These are phyloP conservation scores for Rhinocladiella similis DNA, from an alignment of 2,329 filamentous ascomycete genomes.

Conservation along the genomic window DNA sequence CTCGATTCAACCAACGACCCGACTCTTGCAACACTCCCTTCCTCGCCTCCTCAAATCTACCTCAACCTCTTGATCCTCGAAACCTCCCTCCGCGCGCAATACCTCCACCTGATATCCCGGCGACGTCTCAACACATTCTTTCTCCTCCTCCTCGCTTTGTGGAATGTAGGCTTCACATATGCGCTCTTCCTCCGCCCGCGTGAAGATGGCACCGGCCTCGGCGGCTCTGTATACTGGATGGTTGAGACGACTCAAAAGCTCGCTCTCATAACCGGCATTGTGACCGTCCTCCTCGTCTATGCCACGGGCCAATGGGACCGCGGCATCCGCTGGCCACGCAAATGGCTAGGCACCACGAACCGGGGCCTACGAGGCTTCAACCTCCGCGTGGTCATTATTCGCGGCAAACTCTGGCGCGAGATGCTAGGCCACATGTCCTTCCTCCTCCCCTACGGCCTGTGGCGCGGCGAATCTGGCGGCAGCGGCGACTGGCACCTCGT, in stretches of 20 bases:
- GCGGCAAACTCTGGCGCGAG: constrained; percentile 80
- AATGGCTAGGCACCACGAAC: constrained; percentile 88
- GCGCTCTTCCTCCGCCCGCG: constrained; percentile 92
- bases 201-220: constrained; percentile 80
- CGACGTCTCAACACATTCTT: constrained; percentile 93
- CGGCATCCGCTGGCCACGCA: constrained; percentile 87
- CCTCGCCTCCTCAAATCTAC: constrained; percentile 93
- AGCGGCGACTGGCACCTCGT: constrained; percentile 72
- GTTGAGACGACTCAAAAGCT: constrained; percentile 88
- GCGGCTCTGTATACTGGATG: constrained; percentile 94
- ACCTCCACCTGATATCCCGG: constrained; percentile 83
- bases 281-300: constrained; percentile 86
- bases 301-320: constrained; percentile 95
- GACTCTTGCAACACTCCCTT: constrained; percentile 77
- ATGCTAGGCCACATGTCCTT: constrained; percentile 70
- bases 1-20: constrained; percentile 49
- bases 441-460: constrained; percentile 72
- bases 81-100: constrained; percentile 87
- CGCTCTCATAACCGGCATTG: constrained; percentile 84
- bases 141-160: constrained; percentile 72
- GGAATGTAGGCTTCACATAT: constrained; percentile 84
- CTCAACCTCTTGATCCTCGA: constrained; percentile 97
- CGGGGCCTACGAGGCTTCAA: constrained; percentile 89
- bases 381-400: constrained; percentile 89
- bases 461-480: constrained; percentile 39